These are phyloP conservation scores for Dendryphion nanum DNA, from an alignment of 2,329 filamentous ascomycete species.

Conservation along the genomic window DNA sequence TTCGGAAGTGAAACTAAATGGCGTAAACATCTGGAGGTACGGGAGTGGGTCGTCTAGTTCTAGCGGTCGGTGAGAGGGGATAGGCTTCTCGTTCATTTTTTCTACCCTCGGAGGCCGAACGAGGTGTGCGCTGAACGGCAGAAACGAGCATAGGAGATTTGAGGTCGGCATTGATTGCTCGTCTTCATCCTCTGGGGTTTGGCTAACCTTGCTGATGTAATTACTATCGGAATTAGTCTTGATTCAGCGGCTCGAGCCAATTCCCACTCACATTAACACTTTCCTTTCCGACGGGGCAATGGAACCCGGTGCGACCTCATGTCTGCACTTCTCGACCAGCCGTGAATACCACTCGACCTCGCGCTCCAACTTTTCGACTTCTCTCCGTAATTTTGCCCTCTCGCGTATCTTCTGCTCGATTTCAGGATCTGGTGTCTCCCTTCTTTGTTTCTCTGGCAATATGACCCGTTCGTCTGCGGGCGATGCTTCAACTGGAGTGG, in stretches of 20 bases:
- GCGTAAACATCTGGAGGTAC: conserved; percentile 70
- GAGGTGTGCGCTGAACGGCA: conserved; percentile 34
- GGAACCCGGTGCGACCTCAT: too few species aligned
- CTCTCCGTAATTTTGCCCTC: conserved; percentile 25
- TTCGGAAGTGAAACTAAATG: conserved; percentile 61
- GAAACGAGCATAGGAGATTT: conserved; percentile 38
- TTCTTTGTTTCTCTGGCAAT: not conserved
- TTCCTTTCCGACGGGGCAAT: too few species aligned
- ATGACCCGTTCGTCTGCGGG: not conserved
- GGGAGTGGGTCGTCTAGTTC: conserved; percentile 64
- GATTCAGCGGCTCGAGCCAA: not conserved
- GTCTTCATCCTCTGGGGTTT: conserved; percentile 11
- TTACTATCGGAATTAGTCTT: not conserved
- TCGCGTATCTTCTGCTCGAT: conserved; percentile 29
- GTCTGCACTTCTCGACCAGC: too few species aligned
- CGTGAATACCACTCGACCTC: conserved; percentile 32
- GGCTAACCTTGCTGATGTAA: conserved; percentile 17
- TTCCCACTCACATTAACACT: too few species aligned
- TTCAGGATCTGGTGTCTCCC: conserved; percentile 18
- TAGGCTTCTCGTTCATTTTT: conserved; percentile 33
- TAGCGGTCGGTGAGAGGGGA: conserved; percentile 64
- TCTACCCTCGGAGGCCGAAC: conserved; percentile 23
- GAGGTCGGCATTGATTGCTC: conserved; percentile 27
- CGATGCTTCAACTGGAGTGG: not conserved
- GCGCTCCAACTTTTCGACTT: conserved; percentile 29